phyloP scores from a whole-genome alignment of 1,284 basidiomycete species.

The Sphagnurus paluster region DNA sequence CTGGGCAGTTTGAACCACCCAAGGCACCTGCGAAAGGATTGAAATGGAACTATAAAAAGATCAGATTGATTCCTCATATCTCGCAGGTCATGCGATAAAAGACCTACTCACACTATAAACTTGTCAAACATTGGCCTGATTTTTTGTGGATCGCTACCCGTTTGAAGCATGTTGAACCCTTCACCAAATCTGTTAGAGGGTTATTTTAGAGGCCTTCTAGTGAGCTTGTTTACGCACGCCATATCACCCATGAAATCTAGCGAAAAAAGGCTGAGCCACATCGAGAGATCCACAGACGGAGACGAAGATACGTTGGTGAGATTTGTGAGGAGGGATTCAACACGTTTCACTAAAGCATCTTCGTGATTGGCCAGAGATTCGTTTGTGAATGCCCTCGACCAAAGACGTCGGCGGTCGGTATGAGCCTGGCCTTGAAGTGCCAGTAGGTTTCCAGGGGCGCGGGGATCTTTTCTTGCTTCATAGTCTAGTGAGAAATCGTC shows the following conservation, averaged over 20 bases:
- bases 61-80: neutral
- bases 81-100: neutral
- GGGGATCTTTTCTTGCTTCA: conserved; percentile 16
- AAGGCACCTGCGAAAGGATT: conserved; percentile 17
- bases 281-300: conserved; percentile 13
- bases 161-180: conserved; percentile 13
- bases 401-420: conserved; percentile 18
- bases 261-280: conserved; percentile 15
- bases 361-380: conserved; percentile 16
- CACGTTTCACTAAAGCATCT: conserved; percentile 10
- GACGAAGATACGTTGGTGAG: neutral
- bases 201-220: neutral
- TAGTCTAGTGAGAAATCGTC: conserved; percentile 9
- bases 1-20: conserved; percentile 12
- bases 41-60: conserved; percentile 11
- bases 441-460: conserved; percentile 15
- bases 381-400: conserved; percentile 15
- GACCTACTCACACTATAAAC: conserved; percentile 10
- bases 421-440: conserved; percentile 15
- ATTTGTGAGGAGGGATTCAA: conserved; percentile 7
- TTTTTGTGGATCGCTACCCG: conserved; percentile 8
- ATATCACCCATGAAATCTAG: conserved; percentile 21
- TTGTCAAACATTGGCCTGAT: conserved; percentile 16
- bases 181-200: conserved; percentile 10
- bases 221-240: conserved; percentile 9